Conservation (phyloP, 2,329 filamentous ascomycete species). For the Phyllosticta paracitricarpa region DNA sequence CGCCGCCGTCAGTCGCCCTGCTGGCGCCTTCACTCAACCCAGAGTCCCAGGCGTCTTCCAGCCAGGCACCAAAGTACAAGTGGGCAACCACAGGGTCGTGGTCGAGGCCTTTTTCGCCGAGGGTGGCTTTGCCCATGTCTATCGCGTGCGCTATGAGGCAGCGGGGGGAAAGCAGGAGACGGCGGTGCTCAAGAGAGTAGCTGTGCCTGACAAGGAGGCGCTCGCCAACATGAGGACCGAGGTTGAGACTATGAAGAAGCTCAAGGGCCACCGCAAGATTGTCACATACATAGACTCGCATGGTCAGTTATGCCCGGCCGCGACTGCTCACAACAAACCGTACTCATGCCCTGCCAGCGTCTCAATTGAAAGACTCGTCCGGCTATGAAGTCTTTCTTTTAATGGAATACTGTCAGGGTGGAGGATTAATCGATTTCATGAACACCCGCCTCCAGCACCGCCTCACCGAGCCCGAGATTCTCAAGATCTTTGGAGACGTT, state of each 20-base stretch:
- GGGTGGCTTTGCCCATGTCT: conserved; percentile 96
- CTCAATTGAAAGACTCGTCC: conserved; percentile 70
- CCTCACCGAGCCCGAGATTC: conserved; percentile 91
- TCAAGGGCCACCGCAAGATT: conserved; percentile 92
- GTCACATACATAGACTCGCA: conserved; percentile 98
- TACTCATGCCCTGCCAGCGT: conserved; percentile 43
- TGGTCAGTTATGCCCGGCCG: conserved; percentile 11
- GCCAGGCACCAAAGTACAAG: conserved; percentile 92
- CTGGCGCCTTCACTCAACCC: conserved; percentile 24
- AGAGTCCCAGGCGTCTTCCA: conserved; percentile 65
- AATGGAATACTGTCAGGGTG: conserved; percentile 95
- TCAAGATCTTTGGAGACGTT: conserved; percentile 93
- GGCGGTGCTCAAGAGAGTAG: conserved; percentile 87
- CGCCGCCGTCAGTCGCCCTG: conserved; percentile 23
- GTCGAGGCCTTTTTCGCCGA: conserved; percentile 98
- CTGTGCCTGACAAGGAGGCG: conserved; percentile 90
- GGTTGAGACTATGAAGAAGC: conserved; percentile 99
- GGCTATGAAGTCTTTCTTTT: conserved; percentile 97
- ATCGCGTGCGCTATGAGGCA: conserved; percentile 71
- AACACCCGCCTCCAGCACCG: conserved; percentile 95
- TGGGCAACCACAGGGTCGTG: conserved; percentile 82
- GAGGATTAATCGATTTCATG: conserved; percentile 98
- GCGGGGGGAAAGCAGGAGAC: conserved; percentile 67
- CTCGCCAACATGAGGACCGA: conserved; percentile 94
- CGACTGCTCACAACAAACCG: neutral